Percentiles rank a stretch among this genome's conserved stretches.
phyloP scores from a whole-genome alignment of 768 basidiomycete species.

The Tricholoma saponaceum region DNA sequence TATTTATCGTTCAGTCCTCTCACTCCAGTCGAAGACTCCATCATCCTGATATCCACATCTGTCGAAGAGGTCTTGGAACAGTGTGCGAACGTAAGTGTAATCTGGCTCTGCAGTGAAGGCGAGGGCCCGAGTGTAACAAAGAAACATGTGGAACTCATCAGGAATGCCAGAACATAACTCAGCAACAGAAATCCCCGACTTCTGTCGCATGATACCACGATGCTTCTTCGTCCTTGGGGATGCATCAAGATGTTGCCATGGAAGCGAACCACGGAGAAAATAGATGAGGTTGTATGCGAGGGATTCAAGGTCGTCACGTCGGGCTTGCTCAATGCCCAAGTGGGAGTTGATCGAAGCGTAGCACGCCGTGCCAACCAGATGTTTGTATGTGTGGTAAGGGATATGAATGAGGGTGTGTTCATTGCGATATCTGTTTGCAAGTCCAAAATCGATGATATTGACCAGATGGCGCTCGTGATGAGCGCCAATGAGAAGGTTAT shows the following conservation, averaged over 20 bases:
- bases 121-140: background rate
- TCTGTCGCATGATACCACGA: background rate
- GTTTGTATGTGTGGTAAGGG: background rate
- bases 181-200: background rate
- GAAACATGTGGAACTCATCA: background rate
- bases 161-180: background rate
- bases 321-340: conserved; percentile 75
- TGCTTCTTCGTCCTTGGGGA: conserved; percentile 1
- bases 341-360: background rate
- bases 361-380: background rate
- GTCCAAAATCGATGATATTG: conserved; percentile 4
- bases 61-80: background rate
- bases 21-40: background rate
- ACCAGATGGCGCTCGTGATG: background rate
- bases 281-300: conserved; percentile 88
- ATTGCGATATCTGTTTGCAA: background rate
- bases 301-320: conserved; percentile 78
- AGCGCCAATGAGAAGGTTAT: background rate
- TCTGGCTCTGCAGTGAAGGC: background rate
- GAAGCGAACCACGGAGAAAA: conserved; percentile 77
- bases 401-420: background rate
- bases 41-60: background rate
- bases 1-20: background rate
- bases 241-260: conserved; percentile 40
- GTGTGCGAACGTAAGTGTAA: background rate